Conservation (phyloP, 2,329 filamentous ascomycete genomes). For the Thelonectria blattea region DNA sequence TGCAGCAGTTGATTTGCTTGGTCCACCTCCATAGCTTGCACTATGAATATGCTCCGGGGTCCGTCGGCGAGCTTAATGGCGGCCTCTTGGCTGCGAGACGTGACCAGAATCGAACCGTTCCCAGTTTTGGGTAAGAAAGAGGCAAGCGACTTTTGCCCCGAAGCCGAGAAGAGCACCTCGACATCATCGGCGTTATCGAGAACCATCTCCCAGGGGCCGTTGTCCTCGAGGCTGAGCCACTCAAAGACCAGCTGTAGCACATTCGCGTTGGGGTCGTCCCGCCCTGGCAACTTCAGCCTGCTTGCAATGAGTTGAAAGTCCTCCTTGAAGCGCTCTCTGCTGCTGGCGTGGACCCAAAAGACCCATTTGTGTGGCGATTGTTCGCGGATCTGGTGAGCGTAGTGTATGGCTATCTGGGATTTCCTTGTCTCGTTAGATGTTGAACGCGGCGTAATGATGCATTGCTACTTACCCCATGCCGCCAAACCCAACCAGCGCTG, state of each 20-base stretch:
- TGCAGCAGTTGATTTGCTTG: neutral
- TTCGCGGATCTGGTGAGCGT: constrained; percentile 10
- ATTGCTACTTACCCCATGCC: constrained; percentile 1
- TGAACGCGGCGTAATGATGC: neutral
- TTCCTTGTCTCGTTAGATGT: constrained; percentile 1
- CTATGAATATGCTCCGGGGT: neutral
- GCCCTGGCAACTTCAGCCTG: neutral
- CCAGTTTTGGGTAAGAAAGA: neutral
- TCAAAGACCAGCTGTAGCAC: neutral
- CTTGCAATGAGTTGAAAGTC: constrained; percentile 7
- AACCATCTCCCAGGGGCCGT: constrained; percentile 1
- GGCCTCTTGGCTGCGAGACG: neutral
- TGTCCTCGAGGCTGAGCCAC: constrained; percentile 9
- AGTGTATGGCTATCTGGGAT: constrained; percentile 19
- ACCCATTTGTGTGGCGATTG: neutral
- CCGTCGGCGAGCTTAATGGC: neutral
- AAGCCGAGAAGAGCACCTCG: neutral
- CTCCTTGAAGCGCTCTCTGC: constrained; percentile 10
- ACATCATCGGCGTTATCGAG: constrained; percentile 13
- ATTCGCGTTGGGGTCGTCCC: constrained; percentile 4
- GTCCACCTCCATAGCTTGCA: neutral
- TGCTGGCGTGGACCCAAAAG: constrained; percentile 19
- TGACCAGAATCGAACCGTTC: neutral
- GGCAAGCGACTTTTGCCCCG: neutral
- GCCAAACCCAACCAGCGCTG: constrained; percentile 1